Evolutionary conservation across 495 filamentous ascomycete genomes (phyloP).

Genomic region (Penicillium psychrofluorescens): DNA sequence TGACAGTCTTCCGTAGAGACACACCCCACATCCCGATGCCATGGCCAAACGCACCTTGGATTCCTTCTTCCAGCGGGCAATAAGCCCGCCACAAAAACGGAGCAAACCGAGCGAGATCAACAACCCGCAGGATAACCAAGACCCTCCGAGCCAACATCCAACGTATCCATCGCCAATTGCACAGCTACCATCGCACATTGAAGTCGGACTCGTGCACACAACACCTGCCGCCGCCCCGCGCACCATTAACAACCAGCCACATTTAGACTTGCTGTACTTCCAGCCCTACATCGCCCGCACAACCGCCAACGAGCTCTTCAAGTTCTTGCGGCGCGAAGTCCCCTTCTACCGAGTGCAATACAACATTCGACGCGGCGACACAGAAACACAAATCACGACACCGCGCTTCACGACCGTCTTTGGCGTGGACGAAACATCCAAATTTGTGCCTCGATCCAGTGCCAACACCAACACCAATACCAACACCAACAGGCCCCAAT

Average conservation of each 20-base stretch:
- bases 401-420: slow-evolving; percentile 68
- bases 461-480: slow-evolving; percentile 2
- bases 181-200: slow-evolving; percentile 41
- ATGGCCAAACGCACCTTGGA: slow-evolving; percentile 23
- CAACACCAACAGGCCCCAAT: neutral
- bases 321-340: slow-evolving; percentile 53
- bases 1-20: neutral
- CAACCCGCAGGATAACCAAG: neutral
- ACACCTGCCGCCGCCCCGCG: slow-evolving; percentile 8
- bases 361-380: slow-evolving; percentile 50
- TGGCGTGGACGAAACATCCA: slow-evolving; percentile 55
- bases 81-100: slow-evolving; percentile 4
- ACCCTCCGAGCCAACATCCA: slow-evolving; percentile 29
- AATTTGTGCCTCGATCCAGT: slow-evolving; percentile 15
- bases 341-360: slow-evolving; percentile 72
- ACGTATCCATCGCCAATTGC: slow-evolving; percentile 59
- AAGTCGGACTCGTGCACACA: slow-evolving; percentile 22
- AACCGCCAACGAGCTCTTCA: slow-evolving; percentile 51
- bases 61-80: slow-evolving; percentile 17
- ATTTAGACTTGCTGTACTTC: slow-evolving; percentile 63
- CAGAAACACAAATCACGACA: slow-evolving; percentile 55
- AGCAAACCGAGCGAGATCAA: slow-evolving; percentile 4
- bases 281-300: slow-evolving; percentile 52
- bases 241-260: slow-evolving; percentile 50
- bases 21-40: neutral